Conservation (phyloP, 305 asterid genomes). For the Striga hermonthica region DNA sequence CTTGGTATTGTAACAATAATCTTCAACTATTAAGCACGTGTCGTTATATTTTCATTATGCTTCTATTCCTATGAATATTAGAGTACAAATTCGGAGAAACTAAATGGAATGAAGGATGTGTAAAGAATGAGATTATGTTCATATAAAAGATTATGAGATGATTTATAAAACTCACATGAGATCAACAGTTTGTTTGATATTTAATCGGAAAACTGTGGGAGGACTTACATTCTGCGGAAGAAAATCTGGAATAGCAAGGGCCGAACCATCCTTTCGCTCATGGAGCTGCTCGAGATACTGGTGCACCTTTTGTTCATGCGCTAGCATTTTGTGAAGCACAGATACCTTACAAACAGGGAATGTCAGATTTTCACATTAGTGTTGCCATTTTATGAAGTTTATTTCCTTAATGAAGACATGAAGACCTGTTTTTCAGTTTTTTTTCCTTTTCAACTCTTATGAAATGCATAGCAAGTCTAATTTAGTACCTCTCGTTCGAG, state of each 20-base stretch:
- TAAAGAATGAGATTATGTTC: too few species aligned
- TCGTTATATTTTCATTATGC: too few species aligned
- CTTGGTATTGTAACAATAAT: too few species aligned
- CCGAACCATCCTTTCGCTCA: slow-evolving; percentile 39
- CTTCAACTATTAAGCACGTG: too few species aligned
- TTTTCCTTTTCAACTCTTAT: not conserved
- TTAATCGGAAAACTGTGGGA: too few species aligned
- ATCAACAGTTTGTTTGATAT: too few species aligned
- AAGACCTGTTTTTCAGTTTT: not conserved
- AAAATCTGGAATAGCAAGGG: slow-evolving; percentile 48
- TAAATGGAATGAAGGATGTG: too few species aligned
- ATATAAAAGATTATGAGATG: too few species aligned
- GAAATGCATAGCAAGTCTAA: not conserved
- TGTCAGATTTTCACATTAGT: not conserved
- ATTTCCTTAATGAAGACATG: not conserved
- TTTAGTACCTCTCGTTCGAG: slow-evolving; percentile 9
- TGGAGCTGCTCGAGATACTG: slow-evolving; percentile 42
- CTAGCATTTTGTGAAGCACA: slow-evolving; percentile 56
- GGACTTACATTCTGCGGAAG: slow-evolving; percentile 65
- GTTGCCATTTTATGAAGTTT: not conserved
- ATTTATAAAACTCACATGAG: too few species aligned
- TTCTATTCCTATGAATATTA: too few species aligned
- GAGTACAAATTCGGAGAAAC: too few species aligned
- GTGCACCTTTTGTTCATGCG: slow-evolving; percentile 56
- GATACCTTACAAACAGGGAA: slow-evolving; percentile 37